Percentiles rank a stretch among this genome's conserved stretches.
phyloP scores from a whole-genome alignment of 2,329 filamentous ascomycete genomes.

The Apiospora saccharicola region DNA sequence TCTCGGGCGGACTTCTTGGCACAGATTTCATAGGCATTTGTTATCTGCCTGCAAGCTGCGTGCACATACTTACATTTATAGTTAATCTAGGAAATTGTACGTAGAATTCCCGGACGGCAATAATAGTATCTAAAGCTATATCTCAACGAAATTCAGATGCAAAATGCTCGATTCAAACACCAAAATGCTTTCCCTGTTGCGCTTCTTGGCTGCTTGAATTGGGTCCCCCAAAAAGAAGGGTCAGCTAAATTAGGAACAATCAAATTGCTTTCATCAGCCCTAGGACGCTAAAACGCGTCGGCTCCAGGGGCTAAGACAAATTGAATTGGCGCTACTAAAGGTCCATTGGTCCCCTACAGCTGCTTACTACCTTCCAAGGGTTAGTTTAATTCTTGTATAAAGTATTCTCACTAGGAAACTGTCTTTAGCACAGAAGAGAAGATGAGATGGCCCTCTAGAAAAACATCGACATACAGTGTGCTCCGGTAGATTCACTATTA shows the following conservation, averaged over 20 bases:
- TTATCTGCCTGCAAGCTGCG: background rate
- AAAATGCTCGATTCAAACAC: background rate
- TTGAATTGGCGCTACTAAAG: background rate
- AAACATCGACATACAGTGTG: no score
- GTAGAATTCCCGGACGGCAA: no score
- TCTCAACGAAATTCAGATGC: background rate
- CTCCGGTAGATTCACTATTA: no score
- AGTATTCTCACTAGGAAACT: no score
- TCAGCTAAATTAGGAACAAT: background rate
- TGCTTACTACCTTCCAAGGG: no score
- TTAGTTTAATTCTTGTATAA: no score
- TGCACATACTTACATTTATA: background rate
- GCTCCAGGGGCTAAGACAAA: background rate
- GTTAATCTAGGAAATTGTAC: background rate
- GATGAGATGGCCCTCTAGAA: no score
- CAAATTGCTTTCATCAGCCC: conserved; percentile 20
- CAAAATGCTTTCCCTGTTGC: background rate
- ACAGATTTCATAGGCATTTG: background rate
- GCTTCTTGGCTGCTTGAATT: background rate
- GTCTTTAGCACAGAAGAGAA: no score
- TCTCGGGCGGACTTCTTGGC: background rate
- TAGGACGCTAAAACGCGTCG: conserved; percentile 3
- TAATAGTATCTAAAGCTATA: background rate
- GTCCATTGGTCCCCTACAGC: background rate
- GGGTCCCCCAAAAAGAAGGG: background rate